Evolutionary conservation across 768 basidiomycete species (phyloP).

Genomic region (Cyclocybe cylindracea): DNA sequence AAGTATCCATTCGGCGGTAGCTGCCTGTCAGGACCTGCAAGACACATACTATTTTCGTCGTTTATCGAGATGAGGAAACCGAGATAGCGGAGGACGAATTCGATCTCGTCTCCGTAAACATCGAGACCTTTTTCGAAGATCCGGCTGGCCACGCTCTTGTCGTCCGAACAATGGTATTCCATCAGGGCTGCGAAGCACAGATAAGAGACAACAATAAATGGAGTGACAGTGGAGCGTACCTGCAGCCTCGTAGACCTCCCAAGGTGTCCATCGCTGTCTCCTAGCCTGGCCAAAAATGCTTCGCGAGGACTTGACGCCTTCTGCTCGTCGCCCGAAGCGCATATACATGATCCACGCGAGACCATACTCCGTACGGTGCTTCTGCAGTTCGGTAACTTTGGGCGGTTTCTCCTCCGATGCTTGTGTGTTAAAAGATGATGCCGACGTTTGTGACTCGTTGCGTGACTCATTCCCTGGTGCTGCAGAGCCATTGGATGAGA

Average conservation of each 20-base stretch:
- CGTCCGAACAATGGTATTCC: constrained; percentile 91
- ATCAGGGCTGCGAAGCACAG: constrained; percentile 64
- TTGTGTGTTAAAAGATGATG: constrained; percentile 43
- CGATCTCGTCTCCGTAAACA: constrained; percentile 75
- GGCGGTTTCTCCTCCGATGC: constrained; percentile 52
- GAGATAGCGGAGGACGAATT: constrained; percentile 87
- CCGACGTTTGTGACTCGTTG: constrained; percentile 34
- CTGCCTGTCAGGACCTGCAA: neutral
- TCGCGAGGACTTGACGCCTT: constrained; percentile 81
- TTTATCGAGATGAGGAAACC: constrained; percentile 93
- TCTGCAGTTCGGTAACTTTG: constrained; percentile 54
- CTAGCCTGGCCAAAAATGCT: constrained; percentile 81
- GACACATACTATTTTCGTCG: constrained; percentile 84
- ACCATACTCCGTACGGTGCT: constrained; percentile 69
- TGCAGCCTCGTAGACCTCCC: constrained; percentile 94
- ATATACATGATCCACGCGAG: constrained; percentile 90
- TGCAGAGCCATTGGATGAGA: constrained; percentile 1
- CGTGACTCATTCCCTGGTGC: constrained; percentile 7
- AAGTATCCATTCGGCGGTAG: neutral
- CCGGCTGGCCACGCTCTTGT: constrained; percentile 74
- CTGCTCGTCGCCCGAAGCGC: constrained; percentile 86
- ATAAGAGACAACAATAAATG: constrained; percentile 1
- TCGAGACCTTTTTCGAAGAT: constrained; percentile 96
- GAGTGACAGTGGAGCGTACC: constrained; percentile 44
- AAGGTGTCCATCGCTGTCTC: constrained; percentile 72